Evolutionary conservation across 225 moss, liverwort and hornwort species (phyloP).

Genomic region (Bryum argenteum): DNA sequence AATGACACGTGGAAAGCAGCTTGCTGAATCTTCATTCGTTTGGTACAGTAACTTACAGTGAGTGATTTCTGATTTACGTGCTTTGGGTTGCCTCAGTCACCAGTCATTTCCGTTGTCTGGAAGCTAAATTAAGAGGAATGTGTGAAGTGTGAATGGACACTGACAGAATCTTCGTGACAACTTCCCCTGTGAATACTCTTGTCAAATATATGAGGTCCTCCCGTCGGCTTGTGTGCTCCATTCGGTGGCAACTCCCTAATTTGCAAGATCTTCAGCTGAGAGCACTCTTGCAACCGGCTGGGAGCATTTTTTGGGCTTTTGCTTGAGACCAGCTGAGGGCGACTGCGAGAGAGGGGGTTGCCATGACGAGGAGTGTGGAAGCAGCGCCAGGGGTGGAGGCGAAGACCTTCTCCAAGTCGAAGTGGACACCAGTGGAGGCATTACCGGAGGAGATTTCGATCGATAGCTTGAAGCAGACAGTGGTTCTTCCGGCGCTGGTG

Average conservation of each 20-base stretch:
- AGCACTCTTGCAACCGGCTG: neutral
- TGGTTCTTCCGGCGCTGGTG: constrained; percentile 22
- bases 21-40: neutral
- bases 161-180: constrained; percentile 7
- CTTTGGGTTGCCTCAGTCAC: neutral
- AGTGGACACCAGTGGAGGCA: constrained; percentile 16
- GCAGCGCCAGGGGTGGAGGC: neutral
- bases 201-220: neutral
- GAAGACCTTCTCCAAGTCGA: constrained; percentile 13
- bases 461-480: constrained; percentile 31
- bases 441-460: constrained; percentile 38
- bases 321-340: no score
- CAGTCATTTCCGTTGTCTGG: neutral
- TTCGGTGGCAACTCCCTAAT: neutral
- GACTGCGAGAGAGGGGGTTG: neutral
- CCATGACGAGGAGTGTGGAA: constrained; percentile 30
- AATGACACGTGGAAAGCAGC: neutral
- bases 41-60: no score
- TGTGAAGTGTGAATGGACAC: neutral
- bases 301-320: no score
- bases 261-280: neutral
- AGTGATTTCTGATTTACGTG: neutral
- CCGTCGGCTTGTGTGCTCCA: neutral
- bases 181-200: neutral
- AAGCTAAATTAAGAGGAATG: neutral